Percentiles rank a stretch among this genome's conserved stretches.
These are phyloP conservation scores for Micractinium sp. DNA, from an alignment of 139 green algal genomes.

Conservation along the genomic window DNA sequence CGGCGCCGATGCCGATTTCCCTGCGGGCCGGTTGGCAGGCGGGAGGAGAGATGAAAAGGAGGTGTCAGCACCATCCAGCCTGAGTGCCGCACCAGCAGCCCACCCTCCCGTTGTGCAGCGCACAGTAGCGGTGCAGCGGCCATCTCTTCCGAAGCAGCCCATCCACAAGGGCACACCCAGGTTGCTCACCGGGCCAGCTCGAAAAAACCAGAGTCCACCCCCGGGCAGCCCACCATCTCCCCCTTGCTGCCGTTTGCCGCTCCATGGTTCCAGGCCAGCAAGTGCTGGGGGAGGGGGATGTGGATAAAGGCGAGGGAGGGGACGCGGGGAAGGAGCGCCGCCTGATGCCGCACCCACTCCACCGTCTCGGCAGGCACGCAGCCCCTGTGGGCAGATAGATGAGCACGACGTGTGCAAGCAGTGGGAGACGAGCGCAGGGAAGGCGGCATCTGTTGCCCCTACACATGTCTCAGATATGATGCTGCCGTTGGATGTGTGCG, in stretches of 20 bases:
- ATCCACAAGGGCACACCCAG: too few species aligned
- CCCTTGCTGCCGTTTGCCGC: constrained; percentile 33
- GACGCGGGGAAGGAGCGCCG: constrained; percentile 1
- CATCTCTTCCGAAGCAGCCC: too few species aligned
- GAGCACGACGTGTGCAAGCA: background rate
- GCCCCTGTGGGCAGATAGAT: constrained; percentile 24
- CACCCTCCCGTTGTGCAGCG: too few species aligned
- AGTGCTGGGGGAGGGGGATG: constrained; percentile 40
- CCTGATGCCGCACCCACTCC: constrained; percentile 19
- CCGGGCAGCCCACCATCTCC: constrained; percentile 36
- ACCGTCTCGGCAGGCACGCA: constrained; percentile 26
- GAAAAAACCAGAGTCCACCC: constrained; percentile 24
- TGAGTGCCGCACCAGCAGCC: too few species aligned
- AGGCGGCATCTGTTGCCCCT: too few species aligned
- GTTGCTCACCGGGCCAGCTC: background rate
- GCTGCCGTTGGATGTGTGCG: too few species aligned
- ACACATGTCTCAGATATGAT: too few species aligned
- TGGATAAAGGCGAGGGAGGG: constrained; percentile 43
- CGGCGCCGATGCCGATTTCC: background rate
- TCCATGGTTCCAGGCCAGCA: constrained; percentile 18
- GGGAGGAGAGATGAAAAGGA: too few species aligned
- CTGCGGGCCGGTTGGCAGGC: background rate
- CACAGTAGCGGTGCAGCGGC: too few species aligned
- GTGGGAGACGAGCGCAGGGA: background rate
- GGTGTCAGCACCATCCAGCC: background rate